Evolutionary conservation across 2,329 filamentous ascomycete species (phyloP).

Genomic region (Cladophialophora bantiana): DNA sequence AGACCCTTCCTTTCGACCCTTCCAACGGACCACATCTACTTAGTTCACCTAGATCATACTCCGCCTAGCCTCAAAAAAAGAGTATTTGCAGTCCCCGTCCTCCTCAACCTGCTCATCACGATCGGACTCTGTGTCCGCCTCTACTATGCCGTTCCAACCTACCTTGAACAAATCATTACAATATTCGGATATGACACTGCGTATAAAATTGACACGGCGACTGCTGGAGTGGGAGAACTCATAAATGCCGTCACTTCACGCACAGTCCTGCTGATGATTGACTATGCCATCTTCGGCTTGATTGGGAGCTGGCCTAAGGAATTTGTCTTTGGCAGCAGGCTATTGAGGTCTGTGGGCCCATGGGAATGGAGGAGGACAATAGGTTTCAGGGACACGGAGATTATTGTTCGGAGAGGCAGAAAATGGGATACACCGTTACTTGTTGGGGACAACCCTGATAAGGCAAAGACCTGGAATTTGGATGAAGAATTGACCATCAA

Average conservation of each 20-base stretch:
- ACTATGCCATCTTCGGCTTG: conserved; percentile 73
- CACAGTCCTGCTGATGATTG: conserved; percentile 71
- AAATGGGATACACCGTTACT: conserved; percentile 71
- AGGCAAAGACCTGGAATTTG: conserved; percentile 43
- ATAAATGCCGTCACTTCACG: conserved; percentile 65
- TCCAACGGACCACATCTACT: conserved; percentile 75
- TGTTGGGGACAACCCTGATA: conserved; percentile 46
- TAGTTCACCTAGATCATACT: conserved; percentile 80
- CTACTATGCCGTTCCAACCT: conserved; percentile 73
- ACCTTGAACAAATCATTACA: conserved; percentile 70
- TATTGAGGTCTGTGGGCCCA: conserved; percentile 65
- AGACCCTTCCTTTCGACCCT: conserved; percentile 68
- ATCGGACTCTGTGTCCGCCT: conserved; percentile 71
- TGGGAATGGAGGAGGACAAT: conserved; percentile 74
- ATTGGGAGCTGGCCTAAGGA: conserved; percentile 76
- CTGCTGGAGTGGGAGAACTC: conserved; percentile 65
- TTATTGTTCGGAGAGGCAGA: conserved; percentile 79
- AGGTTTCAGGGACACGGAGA: conserved; percentile 76
- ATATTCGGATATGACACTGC: conserved; percentile 71
- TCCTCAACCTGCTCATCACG: conserved; percentile 75
- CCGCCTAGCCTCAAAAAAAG: conserved; percentile 76
- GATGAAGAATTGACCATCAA: conserved; percentile 63
- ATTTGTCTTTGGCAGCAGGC: conserved; percentile 68
- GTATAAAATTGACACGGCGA: conserved; percentile 67
- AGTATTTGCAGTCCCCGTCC: conserved; percentile 79